Evolutionary conservation across 139 green algal species (phyloP), one percentile per base, ranked within the genome.

Genomic region (Coccomyxa sp.): DNA sequence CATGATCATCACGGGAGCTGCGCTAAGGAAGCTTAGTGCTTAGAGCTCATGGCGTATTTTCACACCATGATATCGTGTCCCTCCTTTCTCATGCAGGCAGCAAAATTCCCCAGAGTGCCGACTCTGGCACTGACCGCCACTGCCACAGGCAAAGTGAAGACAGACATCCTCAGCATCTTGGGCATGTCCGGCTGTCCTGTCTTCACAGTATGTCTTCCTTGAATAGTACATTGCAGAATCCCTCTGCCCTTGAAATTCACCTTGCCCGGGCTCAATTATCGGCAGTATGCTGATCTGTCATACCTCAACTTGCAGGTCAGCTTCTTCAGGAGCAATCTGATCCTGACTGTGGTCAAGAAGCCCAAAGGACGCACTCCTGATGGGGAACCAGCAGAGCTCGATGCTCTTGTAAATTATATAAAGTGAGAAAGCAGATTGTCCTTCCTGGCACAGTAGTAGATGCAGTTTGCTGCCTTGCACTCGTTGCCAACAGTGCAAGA

Each of bases 301-400:
- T 51, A 11, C 7, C 38, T 51, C 38, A 51, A 51, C 76, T 45
- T 67, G 27, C 90, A 95, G 90, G 92, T 94, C 23, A 92, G 86
- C 75, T 98, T 98, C 90, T 93, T 93, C 81, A 88, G 95, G 0
- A 87, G 87, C 81, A 98, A 98, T 86, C 90, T 98, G 66, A 58
- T 77, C 51, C 92, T 97, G 79, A 82, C 67, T 7, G 92, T 95
- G 51, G 77, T 89, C 31, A 82, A 91, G 75, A 97, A 97, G 88
- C 66, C 83, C 14, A 81, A 80, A 17, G 81, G 79, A 0, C 84
- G 81, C 30, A 84, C 76, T 57, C 88, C 93, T 23, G 86, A 88
- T 58, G 82, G 60, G 12, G 80, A 83, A 76, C 76, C 84, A 0
- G 81, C 80, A 0, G 86, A 88, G 51, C 79, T 91, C 81, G 86